Evolutionary conservation across 2,329 filamentous ascomycete species (phyloP).

Genomic region (Calonectria pteridis): DNA sequence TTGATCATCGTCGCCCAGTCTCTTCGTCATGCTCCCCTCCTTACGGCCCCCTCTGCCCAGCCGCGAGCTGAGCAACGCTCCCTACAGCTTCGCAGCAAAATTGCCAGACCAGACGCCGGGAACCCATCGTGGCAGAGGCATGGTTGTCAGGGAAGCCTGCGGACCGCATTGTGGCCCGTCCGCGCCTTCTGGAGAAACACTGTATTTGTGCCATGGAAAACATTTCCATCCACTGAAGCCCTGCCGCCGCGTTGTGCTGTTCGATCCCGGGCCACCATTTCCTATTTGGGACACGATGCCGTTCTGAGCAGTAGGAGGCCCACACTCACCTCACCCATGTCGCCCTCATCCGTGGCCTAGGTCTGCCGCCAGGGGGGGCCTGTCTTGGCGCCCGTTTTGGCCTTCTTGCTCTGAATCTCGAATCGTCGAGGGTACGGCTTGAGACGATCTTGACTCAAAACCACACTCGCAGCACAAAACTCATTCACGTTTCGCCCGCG

Average conservation of each 20-base stretch:
- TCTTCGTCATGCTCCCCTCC: constrained; percentile 11
- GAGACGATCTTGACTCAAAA: constrained; percentile 47
- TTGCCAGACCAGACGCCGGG: neutral
- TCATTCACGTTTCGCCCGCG: constrained; percentile 26
- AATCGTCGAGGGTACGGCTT: constrained; percentile 32
- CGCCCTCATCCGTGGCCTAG: constrained; percentile 35
- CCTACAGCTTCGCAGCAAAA: neutral
- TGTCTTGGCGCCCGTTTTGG: constrained; percentile 34
- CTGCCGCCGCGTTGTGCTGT: constrained; percentile 34
- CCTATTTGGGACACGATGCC: constrained; percentile 42
- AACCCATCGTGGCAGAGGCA: constrained; percentile 4
- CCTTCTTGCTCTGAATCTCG: constrained; percentile 24
- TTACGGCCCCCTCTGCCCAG: neutral
- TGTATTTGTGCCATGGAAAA: constrained; percentile 25
- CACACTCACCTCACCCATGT: constrained; percentile 37
- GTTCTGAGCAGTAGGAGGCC: constrained; percentile 34
- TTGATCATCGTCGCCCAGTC: constrained; percentile 32
- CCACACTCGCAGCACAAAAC: constrained; percentile 19
- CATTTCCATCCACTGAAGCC: constrained; percentile 35
- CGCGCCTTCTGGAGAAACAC: constrained; percentile 15
- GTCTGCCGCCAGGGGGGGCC: constrained; percentile 36
- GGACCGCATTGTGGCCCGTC: constrained; percentile 24
- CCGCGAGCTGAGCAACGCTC: neutral
- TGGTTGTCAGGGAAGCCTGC: constrained; percentile 9
- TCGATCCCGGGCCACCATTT: constrained; percentile 42